Percentiles rank a stretch among this genome's conserved stretches.
Conservation (phyloP, 148 eudicot genomes). For the Nepenthes mirabilis region DNA sequence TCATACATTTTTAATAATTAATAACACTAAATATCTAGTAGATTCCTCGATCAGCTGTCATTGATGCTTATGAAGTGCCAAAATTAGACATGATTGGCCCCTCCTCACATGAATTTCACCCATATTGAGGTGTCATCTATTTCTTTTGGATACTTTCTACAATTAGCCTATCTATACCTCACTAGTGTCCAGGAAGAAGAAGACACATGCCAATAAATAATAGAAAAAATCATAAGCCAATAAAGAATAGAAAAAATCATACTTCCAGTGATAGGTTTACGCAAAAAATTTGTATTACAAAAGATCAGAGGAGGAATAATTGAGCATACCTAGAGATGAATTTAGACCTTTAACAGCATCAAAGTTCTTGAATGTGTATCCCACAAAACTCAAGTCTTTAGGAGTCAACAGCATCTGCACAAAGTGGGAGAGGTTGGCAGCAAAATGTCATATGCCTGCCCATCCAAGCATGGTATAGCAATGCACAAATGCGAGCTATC, state of each 20-base stretch:
- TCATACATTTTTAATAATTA: too few relatives aligned
- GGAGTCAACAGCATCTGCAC: slow-evolving; percentile 53
- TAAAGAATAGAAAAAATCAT: too few relatives aligned
- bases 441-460: not conserved
- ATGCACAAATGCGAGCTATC: too few relatives aligned
- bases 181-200: not conserved
- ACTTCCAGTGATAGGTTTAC: not conserved
- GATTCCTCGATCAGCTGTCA: too few relatives aligned
- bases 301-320: not conserved
- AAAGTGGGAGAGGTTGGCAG: not conserved
- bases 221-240: too few relatives aligned
- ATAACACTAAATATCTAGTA: too few relatives aligned
- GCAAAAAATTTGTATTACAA: not conserved
- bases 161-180: too few relatives aligned
- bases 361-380: slow-evolving; percentile 90
- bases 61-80: too few relatives aligned
- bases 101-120: too few relatives aligned
- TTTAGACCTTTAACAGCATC: slow-evolving; percentile 85
- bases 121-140: too few relatives aligned
- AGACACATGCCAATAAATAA: not conserved
- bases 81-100: too few relatives aligned
- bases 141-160: too few relatives aligned
- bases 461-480: not conserved
- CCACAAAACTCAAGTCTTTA: slow-evolving; percentile 88
- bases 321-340: slow-evolving; percentile 38